phyloP scores from a whole-genome alignment of 2,329 filamentous ascomycete genomes.

The Pestalotiopsis sp. region DNA sequence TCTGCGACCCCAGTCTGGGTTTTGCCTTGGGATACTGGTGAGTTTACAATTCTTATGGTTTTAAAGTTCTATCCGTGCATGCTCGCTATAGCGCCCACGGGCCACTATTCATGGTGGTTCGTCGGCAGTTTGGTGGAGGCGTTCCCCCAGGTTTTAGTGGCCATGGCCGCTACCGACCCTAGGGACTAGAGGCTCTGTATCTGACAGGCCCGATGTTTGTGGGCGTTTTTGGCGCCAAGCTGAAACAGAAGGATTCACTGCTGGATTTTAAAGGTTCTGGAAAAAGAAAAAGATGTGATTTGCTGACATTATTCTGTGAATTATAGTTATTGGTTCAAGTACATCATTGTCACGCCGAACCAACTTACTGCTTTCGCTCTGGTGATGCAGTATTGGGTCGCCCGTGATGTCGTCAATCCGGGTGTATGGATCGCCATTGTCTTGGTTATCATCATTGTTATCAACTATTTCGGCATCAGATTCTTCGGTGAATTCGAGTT shows the following conservation, averaged over 20 bases:
- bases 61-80: background rate
- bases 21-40: slow-evolving; percentile 77
- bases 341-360: slow-evolving; percentile 85
- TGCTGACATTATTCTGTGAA: background rate
- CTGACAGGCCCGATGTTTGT: background rate
- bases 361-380: slow-evolving; percentile 81
- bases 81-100: background rate
- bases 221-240: background rate
- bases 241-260: background rate
- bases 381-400: slow-evolving; percentile 79
- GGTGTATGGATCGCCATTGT: slow-evolving; percentile 80
- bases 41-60: slow-evolving; percentile 27
- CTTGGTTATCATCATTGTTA: slow-evolving; percentile 61
- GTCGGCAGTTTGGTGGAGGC: background rate
- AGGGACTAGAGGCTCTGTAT: background rate
- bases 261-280: background rate
- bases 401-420: slow-evolving; percentile 68
- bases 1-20: slow-evolving; percentile 79
- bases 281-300: background rate
- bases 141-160: background rate
- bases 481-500: slow-evolving; percentile 71
- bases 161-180: background rate
- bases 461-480: slow-evolving; percentile 72
- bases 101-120: background rate
- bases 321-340: slow-evolving; percentile 69